phyloP scores from a whole-genome alignment of 2,329 filamentous ascomycete species.

The Aurifilum marmelostoma region DNA sequence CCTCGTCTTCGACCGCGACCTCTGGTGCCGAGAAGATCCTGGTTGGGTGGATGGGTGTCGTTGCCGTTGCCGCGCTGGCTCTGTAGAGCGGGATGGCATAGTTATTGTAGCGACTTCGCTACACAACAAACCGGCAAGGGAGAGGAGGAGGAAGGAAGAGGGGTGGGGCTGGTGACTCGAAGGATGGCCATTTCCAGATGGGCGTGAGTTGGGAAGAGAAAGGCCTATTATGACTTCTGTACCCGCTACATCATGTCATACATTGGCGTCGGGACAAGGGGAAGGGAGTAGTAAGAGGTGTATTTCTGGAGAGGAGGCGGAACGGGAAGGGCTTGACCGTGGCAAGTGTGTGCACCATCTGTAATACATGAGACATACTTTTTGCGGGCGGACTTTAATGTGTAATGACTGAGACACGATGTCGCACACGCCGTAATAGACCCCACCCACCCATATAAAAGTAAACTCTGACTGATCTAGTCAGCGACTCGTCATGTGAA shows the following conservation, averaged over 20 bases:
- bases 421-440: neutral
- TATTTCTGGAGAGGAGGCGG: neutral
- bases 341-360: neutral
- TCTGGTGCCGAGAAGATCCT: constrained; percentile 27
- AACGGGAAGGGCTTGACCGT: neutral
- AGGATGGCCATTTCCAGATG: too few species aligned
- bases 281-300: neutral
- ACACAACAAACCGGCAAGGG: neutral
- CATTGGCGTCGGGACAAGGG: neutral
- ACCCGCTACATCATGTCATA: neutral
- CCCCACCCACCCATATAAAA: neutral
- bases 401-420: constrained; percentile 14
- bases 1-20: constrained; percentile 15
- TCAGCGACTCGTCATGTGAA: neutral
- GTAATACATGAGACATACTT: constrained; percentile 4
- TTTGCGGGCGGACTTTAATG: constrained; percentile 11
- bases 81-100: constrained; percentile 13
- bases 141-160: neutral
- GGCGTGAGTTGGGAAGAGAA: neutral
- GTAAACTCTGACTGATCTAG: neutral
- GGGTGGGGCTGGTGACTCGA: too few species aligned
- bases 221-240: neutral
- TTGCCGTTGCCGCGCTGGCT: constrained; percentile 26
- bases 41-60: constrained; percentile 24
- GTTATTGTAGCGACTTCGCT: neutral